phyloP scores from a whole-genome alignment of 2,329 filamentous ascomycete species.

The Fusarium equiseti region DNA sequence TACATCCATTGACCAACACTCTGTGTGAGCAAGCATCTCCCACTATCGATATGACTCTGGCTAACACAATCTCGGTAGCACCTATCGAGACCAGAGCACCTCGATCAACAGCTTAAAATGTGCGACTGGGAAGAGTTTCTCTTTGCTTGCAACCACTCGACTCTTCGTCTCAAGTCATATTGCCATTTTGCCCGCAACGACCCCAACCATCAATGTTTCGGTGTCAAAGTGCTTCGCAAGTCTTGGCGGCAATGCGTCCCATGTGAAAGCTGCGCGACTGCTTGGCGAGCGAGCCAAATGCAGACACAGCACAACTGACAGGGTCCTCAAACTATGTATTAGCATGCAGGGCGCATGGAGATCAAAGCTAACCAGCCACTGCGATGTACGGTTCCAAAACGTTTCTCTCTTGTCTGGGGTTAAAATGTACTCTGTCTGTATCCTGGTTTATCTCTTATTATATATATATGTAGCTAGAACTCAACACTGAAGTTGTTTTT shows the following conservation, averaged over 20 bases:
- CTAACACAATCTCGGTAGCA: slow-evolving; percentile 6
- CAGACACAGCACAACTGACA: slow-evolving; percentile 9
- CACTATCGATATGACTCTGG: not conserved
- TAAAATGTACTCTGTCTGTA: not conserved
- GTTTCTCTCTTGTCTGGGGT: not conserved
- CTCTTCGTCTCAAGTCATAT: slow-evolving; percentile 71
- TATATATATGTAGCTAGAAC: slow-evolving; percentile 25
- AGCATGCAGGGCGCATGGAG: not conserved
- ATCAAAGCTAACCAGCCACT: not conserved
- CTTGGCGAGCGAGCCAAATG: slow-evolving; percentile 22
- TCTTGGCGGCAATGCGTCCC: slow-evolving; percentile 68
- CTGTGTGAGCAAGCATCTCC: slow-evolving; percentile 4
- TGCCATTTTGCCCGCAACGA: slow-evolving; percentile 83
- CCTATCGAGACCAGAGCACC: not conserved
- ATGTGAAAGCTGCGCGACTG: slow-evolving; percentile 62
- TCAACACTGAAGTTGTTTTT: slow-evolving; percentile 1
- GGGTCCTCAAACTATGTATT: not conserved
- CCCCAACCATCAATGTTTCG: slow-evolving; percentile 74
- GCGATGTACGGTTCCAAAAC: not conserved
- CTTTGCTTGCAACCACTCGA: slow-evolving; percentile 73
- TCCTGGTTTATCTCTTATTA: not conserved
- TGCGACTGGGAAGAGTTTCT: slow-evolving; percentile 78
- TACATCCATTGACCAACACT: not conserved
- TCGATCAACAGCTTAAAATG: slow-evolving; percentile 60
- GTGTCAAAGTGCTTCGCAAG: slow-evolving; percentile 73